Conservation (phyloP, 1,284 basidiomycete species). For the Ceraceosorus bombacis region DNA sequence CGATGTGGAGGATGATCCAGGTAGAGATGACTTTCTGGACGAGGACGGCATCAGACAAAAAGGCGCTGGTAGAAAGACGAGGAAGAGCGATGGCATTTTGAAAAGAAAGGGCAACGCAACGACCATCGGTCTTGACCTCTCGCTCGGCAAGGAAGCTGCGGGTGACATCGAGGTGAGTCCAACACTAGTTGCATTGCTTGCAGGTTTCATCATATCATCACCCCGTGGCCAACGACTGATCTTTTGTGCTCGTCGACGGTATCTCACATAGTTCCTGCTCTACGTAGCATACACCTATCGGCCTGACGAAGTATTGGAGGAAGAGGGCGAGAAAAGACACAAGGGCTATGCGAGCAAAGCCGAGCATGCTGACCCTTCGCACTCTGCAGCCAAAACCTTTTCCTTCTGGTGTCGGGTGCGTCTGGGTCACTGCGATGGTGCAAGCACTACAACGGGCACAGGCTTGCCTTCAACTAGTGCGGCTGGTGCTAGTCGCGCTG, state of each 20-base stretch:
- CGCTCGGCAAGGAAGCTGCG: conserved; percentile 11
- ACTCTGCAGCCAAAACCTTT: conserved; percentile 7
- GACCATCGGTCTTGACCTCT: conserved; percentile 13
- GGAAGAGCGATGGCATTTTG: conserved; percentile 8
- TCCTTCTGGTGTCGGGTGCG: conserved; percentile 19
- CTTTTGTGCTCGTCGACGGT: conserved; percentile 7
- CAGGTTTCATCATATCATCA: conserved; percentile 8
- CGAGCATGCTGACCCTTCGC: no score
- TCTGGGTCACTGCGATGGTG: conserved; percentile 7
- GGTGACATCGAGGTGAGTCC: conserved; percentile 16
- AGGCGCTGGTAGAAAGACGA: conserved; percentile 13
- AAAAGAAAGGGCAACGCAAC: conserved; percentile 14
- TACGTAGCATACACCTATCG: conserved; percentile 30
- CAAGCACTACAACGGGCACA: no score
- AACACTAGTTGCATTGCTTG: conserved; percentile 1
- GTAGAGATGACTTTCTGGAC: not conserved
- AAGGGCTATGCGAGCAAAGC: conserved; percentile 1
- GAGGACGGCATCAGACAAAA: not conserved
- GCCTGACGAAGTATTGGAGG: conserved; percentile 6
- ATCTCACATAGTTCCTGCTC: conserved; percentile 19
- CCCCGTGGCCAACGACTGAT: conserved; percentile 12
- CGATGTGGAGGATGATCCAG: conserved; percentile 5
- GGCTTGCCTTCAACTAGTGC: no score
- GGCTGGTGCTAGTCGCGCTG: no score
- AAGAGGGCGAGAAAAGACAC: conserved; percentile 7